A percentile compares a stretch with the other conserved stretches of the same genome.
Conservation (phyloP, 768 basidiomycete genomes). For the Inosperma sp. region DNA sequence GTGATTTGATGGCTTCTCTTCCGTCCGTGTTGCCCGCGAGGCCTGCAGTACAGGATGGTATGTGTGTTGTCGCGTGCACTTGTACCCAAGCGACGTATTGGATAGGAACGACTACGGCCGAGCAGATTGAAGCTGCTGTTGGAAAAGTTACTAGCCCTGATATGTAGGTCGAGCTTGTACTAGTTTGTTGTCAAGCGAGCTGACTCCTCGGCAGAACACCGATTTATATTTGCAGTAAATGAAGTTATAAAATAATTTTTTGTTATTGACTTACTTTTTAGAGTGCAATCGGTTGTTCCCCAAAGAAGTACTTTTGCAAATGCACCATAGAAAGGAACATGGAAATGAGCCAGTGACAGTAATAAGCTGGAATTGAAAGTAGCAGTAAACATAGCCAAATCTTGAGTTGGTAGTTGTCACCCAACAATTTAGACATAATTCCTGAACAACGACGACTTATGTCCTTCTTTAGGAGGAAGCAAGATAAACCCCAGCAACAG, state of each 20-base stretch:
- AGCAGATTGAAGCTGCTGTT: constrained; percentile 47
- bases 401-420: no score
- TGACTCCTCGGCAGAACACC: constrained; percentile 50
- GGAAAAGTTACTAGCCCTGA: constrained; percentile 61
- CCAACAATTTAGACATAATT: constrained; percentile 19
- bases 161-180: constrained; percentile 44
- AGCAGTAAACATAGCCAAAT: no score
- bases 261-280: constrained; percentile 24
- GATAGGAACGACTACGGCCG: constrained; percentile 50
- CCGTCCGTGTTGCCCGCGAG: constrained; percentile 48
- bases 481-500: constrained; percentile 44
- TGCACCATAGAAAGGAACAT: constrained; percentile 73
- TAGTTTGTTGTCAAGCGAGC: not conserved
- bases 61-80: constrained; percentile 16
- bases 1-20: constrained; percentile 38
- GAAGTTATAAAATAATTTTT: no score
- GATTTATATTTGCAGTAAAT: constrained; percentile 68
- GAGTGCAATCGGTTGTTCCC: constrained; percentile 73
- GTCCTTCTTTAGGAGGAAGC: constrained; percentile 95
- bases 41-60: constrained; percentile 51
- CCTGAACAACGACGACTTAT: constrained; percentile 34
- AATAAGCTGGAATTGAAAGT: no score
- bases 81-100: constrained; percentile 4
- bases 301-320: constrained; percentile 60
- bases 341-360: constrained; percentile 43